Evolutionary conservation across 1,139 yeast species (phyloP).

Genomic region (Debaryomyces psychrophilus): DNA sequence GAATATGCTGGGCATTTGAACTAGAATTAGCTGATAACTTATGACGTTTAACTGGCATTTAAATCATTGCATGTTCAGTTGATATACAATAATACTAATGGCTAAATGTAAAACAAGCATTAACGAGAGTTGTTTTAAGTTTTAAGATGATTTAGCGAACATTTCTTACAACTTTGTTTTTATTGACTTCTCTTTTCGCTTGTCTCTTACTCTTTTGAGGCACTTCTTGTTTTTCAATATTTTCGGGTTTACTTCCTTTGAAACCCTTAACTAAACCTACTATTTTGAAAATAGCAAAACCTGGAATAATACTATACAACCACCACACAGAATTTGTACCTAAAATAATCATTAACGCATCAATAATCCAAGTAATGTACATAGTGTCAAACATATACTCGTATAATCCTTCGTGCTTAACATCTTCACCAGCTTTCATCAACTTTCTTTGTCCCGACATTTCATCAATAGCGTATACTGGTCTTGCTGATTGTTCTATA

Average conservation of each 20-base stretch:
- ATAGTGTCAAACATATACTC: slow-evolving; percentile 79
- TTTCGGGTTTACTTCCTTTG: slow-evolving; percentile 19
- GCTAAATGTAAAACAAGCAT: background rate
- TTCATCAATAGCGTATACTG: slow-evolving; percentile 48
- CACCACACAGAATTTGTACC: slow-evolving; percentile 70
- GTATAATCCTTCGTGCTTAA: slow-evolving; percentile 66
- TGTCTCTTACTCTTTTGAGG: slow-evolving; percentile 50
- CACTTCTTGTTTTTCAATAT: slow-evolving; percentile 16
- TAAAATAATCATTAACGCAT: slow-evolving; percentile 54
- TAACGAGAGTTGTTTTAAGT: no score
- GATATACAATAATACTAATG: background rate
- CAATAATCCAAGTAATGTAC: slow-evolving; percentile 68
- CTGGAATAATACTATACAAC: slow-evolving; percentile 48
- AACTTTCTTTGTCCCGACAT: slow-evolving; percentile 36
- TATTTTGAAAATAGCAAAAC: slow-evolving; percentile 59
- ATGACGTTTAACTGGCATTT: background rate
- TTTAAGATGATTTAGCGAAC: slow-evolving; percentile 30
- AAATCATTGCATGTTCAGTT: background rate
- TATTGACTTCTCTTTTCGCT: slow-evolving; percentile 48
- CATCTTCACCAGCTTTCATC: slow-evolving; percentile 63
- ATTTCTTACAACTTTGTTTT: slow-evolving; percentile 38
- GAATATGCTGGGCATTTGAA: background rate
- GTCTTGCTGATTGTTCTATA: slow-evolving; percentile 70
- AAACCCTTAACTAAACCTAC: slow-evolving; percentile 29
- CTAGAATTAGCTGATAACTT: background rate